A percentile compares a stretch with the other conserved stretches of the same genome.
Evolutionary conservation across 129 eudicot genomes (phyloP).

Genomic region (Glebionis coronaria): DNA sequence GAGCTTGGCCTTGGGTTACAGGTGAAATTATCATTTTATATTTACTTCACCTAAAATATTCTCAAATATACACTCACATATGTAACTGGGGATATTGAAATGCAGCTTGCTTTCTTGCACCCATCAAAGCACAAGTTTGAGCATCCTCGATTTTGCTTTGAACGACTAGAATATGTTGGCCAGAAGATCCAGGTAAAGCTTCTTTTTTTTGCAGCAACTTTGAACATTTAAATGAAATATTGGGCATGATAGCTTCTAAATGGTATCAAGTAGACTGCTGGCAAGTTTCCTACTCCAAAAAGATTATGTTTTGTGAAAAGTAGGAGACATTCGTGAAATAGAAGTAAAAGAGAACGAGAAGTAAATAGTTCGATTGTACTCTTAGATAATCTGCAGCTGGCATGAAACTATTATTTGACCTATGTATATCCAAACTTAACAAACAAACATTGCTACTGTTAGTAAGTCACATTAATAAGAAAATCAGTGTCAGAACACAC

Average conservation of each 20-base stretch:
- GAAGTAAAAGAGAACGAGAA: conserved; percentile 26
- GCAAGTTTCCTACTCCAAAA: no score
- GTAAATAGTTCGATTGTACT: no score
- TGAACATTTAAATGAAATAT: background rate
- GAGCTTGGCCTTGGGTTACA: conserved; percentile 97
- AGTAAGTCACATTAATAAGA: background rate
- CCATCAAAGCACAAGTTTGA: conserved; percentile 93
- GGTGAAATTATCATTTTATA: conserved; percentile 35
- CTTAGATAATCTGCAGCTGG: no score
- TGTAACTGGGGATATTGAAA: conserved; percentile 6
- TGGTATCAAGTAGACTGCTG: background rate
- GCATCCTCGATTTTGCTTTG: conserved; percentile 93
- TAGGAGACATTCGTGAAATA: conserved; percentile 61
- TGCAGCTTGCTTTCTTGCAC: conserved; percentile 85
- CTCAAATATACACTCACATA: background rate
- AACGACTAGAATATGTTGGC: conserved; percentile 83
- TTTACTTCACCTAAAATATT: background rate
- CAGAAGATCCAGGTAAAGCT: conserved; percentile 91
- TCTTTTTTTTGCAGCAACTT: background rate
- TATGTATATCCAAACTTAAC: no score
- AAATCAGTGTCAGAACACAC: no score
- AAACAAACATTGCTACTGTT: no score
- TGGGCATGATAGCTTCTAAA: background rate
- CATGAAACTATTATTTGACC: no score
- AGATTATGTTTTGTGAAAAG: conserved; percentile 70